Evolutionary conservation across 441 rosid species (phyloP).

Genomic region (Geranium incanum): DNA sequence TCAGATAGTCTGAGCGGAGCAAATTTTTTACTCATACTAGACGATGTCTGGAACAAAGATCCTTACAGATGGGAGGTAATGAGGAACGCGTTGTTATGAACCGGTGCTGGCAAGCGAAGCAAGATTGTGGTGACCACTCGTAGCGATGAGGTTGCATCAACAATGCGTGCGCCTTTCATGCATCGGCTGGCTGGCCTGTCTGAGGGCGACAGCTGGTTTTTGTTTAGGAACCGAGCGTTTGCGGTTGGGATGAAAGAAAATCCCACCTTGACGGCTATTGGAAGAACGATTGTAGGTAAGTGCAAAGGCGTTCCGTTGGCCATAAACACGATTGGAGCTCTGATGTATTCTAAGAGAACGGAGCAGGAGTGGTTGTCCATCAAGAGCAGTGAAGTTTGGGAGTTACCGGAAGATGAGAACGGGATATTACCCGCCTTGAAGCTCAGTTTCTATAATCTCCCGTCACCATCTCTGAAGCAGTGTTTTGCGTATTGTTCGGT

Average conservation of each 20-base stretch:
- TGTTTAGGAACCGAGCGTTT: constrained; percentile 9
- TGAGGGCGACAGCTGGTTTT: constrained; percentile 20
- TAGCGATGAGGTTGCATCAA: constrained; percentile 7
- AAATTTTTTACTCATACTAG: neutral
- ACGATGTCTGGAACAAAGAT: constrained; percentile 22
- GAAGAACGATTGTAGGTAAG: constrained; percentile 16
- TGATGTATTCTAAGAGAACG: neutral
- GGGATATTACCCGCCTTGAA: neutral
- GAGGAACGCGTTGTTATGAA: constrained; percentile 1
- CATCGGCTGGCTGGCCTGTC: constrained; percentile 4
- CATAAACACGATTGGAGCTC: constrained; percentile 15
- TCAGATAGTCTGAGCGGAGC: neutral
- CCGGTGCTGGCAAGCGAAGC: neutral
- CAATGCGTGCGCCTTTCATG: constrained; percentile 4
- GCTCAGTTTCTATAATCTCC: constrained; percentile 14
- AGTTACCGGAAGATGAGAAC: neutral
- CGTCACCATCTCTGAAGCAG: constrained; percentile 12
- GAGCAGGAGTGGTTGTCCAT: constrained; percentile 15
- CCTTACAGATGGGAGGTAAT: constrained; percentile 10
- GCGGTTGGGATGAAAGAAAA: neutral
- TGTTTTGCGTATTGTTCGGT: constrained; percentile 19
- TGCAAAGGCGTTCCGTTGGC: constrained; percentile 20
- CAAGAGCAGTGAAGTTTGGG: neutral
- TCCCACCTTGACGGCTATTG: constrained; percentile 9
- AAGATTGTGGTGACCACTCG: constrained; percentile 16